These are phyloP conservation scores for Zelopaecilomyces penicillatus DNA, from an alignment of 2,329 filamentous ascomycete genomes.

Conservation along the genomic window DNA sequence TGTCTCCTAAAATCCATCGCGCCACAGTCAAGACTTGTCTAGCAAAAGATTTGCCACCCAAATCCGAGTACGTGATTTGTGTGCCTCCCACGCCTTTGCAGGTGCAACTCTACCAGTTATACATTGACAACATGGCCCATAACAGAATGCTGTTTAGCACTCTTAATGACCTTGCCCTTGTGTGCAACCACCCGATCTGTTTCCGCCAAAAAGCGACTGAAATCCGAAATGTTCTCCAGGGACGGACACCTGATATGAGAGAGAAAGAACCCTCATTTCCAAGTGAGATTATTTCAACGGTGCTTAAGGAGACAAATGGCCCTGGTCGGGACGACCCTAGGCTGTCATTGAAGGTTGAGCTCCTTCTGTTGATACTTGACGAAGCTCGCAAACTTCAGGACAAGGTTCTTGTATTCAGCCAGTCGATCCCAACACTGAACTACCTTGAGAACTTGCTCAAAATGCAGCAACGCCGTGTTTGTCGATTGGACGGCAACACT, in stretches of 20 bases:
- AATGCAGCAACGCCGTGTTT: slow-evolving; percentile 36
- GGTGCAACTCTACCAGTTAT: slow-evolving; percentile 48
- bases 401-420: slow-evolving; percentile 74
- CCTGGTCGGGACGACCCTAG: slow-evolving; percentile 35
- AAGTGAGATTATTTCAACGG: slow-evolving; percentile 17
- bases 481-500: slow-evolving; percentile 62
- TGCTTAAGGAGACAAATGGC: slow-evolving; percentile 28
- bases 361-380: slow-evolving; percentile 62
- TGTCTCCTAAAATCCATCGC: slow-evolving; percentile 71
- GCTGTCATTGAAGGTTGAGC: slow-evolving; percentile 59
- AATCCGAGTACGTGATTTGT: slow-evolving; percentile 74
- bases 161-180: slow-evolving; percentile 32
- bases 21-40: slow-evolving; percentile 59
- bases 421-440: slow-evolving; percentile 60
- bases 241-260: slow-evolving; percentile 4
- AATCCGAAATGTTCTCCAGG: slow-evolving; percentile 4
- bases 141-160: slow-evolving; percentile 26
- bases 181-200: slow-evolving; percentile 45
- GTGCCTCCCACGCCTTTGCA: slow-evolving; percentile 63
- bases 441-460: slow-evolving; percentile 55
- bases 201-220: slow-evolving; percentile 29
- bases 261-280: slow-evolving; percentile 13
- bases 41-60: slow-evolving; percentile 58
- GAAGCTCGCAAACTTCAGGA: slow-evolving; percentile 55
- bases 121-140: slow-evolving; percentile 22